Base-by-base conservation (phyloP, 129 eudicot genomes). In the Artemisia tridentata region DNA sequence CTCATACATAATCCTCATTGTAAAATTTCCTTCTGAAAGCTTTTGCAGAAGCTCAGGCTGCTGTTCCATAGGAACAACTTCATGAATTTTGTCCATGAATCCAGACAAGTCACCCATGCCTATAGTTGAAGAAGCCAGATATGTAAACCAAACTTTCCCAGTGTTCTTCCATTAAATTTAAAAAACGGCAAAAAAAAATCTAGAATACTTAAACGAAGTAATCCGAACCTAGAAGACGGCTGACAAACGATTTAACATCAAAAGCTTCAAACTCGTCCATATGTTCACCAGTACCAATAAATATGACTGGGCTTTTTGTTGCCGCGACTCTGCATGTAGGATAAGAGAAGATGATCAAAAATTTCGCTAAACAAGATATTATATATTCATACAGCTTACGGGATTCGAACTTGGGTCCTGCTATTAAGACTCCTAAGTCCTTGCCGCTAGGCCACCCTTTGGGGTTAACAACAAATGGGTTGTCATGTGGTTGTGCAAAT, bases 241-340 rank as follows among this genome's bases (percentile, higher is more conserved):
- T 85, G 69, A 82, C 98, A 81, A 93, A 93, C 16, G 98, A 95
- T 78, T 89, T 84, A 19, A 89, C 96, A 79, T 93, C 96, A 73
- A 93, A 93, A 72, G 82, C 81, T 81, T 93, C 92, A 77, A 93
- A 93, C 64, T 93, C 98, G 68, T 93, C 92, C 97, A 90, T 93
- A 69, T 93, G 98, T 81, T 93, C 98, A 71, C 98, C 98, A 13
- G 97, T 93, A 57, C 98, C 98, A 17, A 93, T 93, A 79, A 93
- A 89, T 75, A 89, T 87, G 65, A 93, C 88, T 11, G 96, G 98
- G 83, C 96, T 87, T 78, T 90, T 87, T 54, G 98, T 93, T 19
- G 98, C 98, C 38, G 98, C 98, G 75, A 93, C 98, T 74, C 98
- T 93, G 86, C 75, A 79, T 67, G 69, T 17, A 72, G 46, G 41